Percentiles rank a stretch among this genome's conserved stretches.
Conservation (phyloP, 192 early-diverging fungal species). For the Backusella mclennaniae region DNA sequence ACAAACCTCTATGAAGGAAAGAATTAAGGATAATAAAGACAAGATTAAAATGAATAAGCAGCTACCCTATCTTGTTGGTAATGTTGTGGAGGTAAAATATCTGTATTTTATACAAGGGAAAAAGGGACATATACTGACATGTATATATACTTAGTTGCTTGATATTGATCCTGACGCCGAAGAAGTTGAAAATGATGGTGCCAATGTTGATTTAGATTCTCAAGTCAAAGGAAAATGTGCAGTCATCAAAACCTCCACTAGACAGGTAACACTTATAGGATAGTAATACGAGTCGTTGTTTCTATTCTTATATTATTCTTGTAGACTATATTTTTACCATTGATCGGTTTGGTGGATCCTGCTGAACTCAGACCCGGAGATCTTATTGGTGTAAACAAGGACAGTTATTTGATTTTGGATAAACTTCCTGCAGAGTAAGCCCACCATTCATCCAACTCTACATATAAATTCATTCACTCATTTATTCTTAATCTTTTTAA, state of each 20-base stretch:
- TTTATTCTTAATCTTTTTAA: not conserved
- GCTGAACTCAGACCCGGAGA: conserved; percentile 91
- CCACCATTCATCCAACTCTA: not conserved
- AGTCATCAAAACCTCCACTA: conserved; percentile 92
- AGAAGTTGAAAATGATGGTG: conserved; percentile 93
- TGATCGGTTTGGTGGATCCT: conserved; percentile 94
- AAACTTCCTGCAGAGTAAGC: conserved; percentile 92
- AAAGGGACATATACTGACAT: not conserved
- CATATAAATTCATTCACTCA: not conserved
- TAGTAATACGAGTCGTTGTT: not conserved
- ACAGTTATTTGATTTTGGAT: conserved; percentile 94
- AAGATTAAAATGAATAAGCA: conserved; percentile 99
- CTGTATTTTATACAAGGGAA: not conserved
- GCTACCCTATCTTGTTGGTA: conserved; percentile 94
- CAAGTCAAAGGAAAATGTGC: conserved; percentile 96
- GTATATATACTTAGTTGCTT: conserved; percentile 58
- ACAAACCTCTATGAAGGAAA: conserved; percentile 81
- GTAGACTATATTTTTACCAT: conserved; percentile 93
- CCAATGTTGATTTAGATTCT: conserved; percentile 90
- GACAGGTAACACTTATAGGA: conserved; percentile 64
- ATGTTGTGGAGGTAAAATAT: conserved; percentile 84
- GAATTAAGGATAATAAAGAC: conserved; percentile 97
- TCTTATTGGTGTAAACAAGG: conserved; percentile 97
- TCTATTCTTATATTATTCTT: not conserved
- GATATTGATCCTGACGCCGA: conserved; percentile 88